Percentiles rank a stretch among this genome's conserved stretches.
phyloP scores from a whole-genome alignment of 129 eudicot species.

The Gnaphalium uliginosum region DNA sequence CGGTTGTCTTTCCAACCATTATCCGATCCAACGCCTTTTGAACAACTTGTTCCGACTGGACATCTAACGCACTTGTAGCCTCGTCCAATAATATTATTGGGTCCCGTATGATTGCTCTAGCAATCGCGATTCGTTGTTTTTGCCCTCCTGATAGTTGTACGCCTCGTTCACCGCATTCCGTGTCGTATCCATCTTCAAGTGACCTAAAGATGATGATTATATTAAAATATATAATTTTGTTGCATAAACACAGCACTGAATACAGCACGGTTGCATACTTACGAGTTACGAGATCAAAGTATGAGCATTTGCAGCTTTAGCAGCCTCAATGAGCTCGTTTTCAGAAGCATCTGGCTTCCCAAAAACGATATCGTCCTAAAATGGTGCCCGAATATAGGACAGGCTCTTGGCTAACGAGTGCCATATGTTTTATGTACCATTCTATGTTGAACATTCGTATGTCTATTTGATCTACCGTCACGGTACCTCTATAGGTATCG shows the following conservation, averaged over 20 bases:
- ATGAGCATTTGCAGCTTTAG: constrained; percentile 92
- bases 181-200: constrained; percentile 76
- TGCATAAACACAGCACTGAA: too few species aligned
- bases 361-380: constrained; percentile 65
- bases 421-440: constrained; percentile 82
- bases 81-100: constrained; percentile 73
- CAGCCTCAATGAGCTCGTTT: constrained; percentile 77
- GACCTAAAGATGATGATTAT: constrained; percentile 37
- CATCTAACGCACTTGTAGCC: constrained; percentile 90
- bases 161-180: constrained; percentile 93
- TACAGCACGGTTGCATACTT: constrained; percentile 41
- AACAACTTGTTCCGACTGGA: constrained; percentile 82
- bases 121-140: constrained; percentile 86
- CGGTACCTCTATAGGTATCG: constrained; percentile 66
- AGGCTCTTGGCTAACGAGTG: constrained; percentile 96
- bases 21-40: constrained; percentile 81
- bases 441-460: constrained; percentile 62
- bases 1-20: constrained; percentile 85
- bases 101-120: constrained; percentile 75
- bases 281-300: constrained; percentile 91
- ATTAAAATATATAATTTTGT: too few species aligned
- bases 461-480: constrained; percentile 77
- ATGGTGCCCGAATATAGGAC: constrained; percentile 77
- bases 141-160: constrained; percentile 95
- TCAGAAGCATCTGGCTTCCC: constrained; percentile 85